phyloP scores from a whole-genome alignment of 805 yeast genomes.

The Cephaloascus fragrans region DNA sequence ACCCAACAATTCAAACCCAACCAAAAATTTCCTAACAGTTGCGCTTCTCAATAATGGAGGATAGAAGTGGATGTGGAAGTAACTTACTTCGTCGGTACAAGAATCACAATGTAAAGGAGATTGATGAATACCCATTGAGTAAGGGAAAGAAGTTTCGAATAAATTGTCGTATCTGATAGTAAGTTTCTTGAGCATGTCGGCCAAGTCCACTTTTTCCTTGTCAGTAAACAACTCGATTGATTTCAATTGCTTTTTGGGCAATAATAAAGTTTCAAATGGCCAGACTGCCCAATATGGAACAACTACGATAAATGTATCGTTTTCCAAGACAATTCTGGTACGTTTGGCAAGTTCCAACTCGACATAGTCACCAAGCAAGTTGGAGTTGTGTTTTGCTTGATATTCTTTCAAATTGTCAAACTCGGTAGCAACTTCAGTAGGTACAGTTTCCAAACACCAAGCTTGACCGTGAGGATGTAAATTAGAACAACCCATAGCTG shows the following conservation, averaged over 20 bases:
- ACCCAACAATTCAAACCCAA: slow-evolving; percentile 61
- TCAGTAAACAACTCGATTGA: slow-evolving; percentile 37
- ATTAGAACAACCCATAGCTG: slow-evolving; percentile 76
- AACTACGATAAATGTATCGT: slow-evolving; percentile 54
- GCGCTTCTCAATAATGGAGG: slow-evolving; percentile 72
- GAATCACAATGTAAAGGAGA: slow-evolving; percentile 44
- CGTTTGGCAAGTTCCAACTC: slow-evolving; percentile 39
- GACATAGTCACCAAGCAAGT: slow-evolving; percentile 56
- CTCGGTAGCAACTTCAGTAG: slow-evolving; percentile 58
- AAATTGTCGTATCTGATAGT: slow-evolving; percentile 65
- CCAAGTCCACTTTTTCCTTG: slow-evolving; percentile 44
- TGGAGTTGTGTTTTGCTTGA: slow-evolving; percentile 26
- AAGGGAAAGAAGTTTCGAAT: slow-evolving; percentile 62
- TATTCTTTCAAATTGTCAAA: slow-evolving; percentile 41
- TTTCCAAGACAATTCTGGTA: slow-evolving; percentile 45
- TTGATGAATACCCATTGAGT: slow-evolving; percentile 78
- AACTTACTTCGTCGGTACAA: slow-evolving; percentile 29
- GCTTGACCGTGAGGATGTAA: slow-evolving; percentile 82
- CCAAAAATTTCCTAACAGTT: slow-evolving; percentile 65
- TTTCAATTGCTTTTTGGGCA: slow-evolving; percentile 45
- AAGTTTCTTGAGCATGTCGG: slow-evolving; percentile 37
- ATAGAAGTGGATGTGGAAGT: slow-evolving; percentile 70
- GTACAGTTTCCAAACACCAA: slow-evolving; percentile 59
- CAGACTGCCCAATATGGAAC: slow-evolving; percentile 80
- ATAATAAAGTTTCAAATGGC: slow-evolving; percentile 68